Evolutionary conservation across 1,139 yeast species (phyloP).

Genomic region (Suhomyces choctaworum): DNA sequence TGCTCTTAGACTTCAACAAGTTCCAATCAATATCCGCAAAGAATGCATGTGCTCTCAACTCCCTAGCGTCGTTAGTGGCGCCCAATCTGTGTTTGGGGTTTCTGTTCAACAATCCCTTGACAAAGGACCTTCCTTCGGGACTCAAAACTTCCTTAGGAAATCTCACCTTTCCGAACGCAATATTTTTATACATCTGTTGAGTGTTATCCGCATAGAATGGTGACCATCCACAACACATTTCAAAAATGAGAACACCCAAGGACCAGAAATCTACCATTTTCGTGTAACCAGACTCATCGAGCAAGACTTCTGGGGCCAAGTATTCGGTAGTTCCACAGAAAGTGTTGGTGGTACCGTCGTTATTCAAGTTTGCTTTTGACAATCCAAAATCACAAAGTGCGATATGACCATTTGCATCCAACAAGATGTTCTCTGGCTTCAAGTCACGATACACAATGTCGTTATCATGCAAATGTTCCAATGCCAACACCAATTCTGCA

Average conservation of each 20-base stretch:
- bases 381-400: slow-evolving; percentile 96
- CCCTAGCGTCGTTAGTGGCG: slow-evolving; percentile 87
- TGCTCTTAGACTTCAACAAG: slow-evolving; percentile 68
- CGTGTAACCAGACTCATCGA: slow-evolving; percentile 83
- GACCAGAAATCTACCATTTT: slow-evolving; percentile 91
- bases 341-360: slow-evolving; percentile 92
- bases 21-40: slow-evolving; percentile 92
- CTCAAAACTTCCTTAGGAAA: slow-evolving; percentile 94
- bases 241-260: slow-evolving; percentile 75
- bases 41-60: slow-evolving; percentile 86
- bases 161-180: slow-evolving; percentile 95
- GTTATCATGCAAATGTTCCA: slow-evolving; percentile 89
- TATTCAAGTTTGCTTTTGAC: slow-evolving; percentile 85
- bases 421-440: slow-evolving; percentile 88
- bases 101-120: slow-evolving; percentile 89
- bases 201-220: slow-evolving; percentile 97
- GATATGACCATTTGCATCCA: slow-evolving; percentile 96
- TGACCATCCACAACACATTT: slow-evolving; percentile 99
- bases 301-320: slow-evolving; percentile 75
- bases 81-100: slow-evolving; percentile 95
- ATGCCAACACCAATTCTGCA: slow-evolving; percentile 88
- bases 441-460: slow-evolving; percentile 93
- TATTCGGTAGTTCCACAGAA: slow-evolving; percentile 97
- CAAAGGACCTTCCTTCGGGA: slow-evolving; percentile 90
- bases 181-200: slow-evolving; percentile 97